A percentile compares a stretch with the other conserved stretches of the same genome.
phyloP scores from a whole-genome alignment of 2,329 filamentous ascomycete genomes.

The Daldinia eschscholtzii region DNA sequence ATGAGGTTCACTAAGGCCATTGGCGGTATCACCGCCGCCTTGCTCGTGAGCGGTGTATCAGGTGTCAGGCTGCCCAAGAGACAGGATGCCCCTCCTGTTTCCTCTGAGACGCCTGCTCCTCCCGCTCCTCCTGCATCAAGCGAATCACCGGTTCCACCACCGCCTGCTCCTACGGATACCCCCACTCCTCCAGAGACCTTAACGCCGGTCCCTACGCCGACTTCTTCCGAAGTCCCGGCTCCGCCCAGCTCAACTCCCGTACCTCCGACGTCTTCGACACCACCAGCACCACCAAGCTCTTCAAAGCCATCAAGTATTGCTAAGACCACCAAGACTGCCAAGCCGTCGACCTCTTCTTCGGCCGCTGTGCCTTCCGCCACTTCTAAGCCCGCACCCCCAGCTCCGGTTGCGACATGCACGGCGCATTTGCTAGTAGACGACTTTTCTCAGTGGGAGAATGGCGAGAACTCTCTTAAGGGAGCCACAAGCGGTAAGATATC shows the following conservation, averaged over 20 bases:
- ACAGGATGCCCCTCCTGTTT: conserved; percentile 29
- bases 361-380: conserved; percentile 9
- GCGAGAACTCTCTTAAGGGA: conserved; percentile 44
- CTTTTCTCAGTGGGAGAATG: conserved; percentile 50
- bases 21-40: conserved; percentile 42
- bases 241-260: conserved; percentile 8
- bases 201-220: background rate
- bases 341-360: conserved; percentile 1
- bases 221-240: conserved; percentile 6
- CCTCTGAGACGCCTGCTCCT: conserved; percentile 15
- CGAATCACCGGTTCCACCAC: conserved; percentile 16
- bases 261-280: conserved; percentile 5
- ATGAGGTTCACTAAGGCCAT: conserved; percentile 46
- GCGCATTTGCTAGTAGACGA: conserved; percentile 53
- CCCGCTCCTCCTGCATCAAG: conserved; percentile 11
- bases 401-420: conserved; percentile 45
- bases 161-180: background rate
- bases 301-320: background rate
- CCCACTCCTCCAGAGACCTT: conserved; percentile 6
- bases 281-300: conserved; percentile 6
- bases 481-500: conserved; percentile 48
- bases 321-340: conserved; percentile 2
- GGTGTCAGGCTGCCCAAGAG: conserved; percentile 38
- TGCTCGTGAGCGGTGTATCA: conserved; percentile 43
- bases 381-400: conserved; percentile 21